These are phyloP conservation scores for Kernera saxatilis DNA, from an alignment of 345 rosid genomes.

Conservation along the genomic window DNA sequence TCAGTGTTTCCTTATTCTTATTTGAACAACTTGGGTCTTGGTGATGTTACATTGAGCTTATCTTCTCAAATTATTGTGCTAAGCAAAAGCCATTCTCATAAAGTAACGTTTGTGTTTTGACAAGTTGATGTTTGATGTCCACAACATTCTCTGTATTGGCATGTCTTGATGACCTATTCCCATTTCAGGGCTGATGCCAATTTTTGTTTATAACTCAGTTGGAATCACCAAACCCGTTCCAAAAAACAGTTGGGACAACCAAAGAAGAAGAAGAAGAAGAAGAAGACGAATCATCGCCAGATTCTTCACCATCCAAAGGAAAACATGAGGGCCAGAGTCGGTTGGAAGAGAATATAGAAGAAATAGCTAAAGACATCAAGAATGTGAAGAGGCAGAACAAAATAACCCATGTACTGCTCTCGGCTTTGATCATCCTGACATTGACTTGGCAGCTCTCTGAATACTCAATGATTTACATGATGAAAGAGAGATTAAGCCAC, in stretches of 20 bases:
- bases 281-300: slow-evolving; percentile 8
- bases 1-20: background rate
- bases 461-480: slow-evolving; percentile 50
- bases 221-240: slow-evolving; percentile 35
- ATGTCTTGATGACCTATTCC: background rate
- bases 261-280: slow-evolving; percentile 3
- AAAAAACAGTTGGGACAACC: background rate
- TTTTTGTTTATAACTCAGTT: slow-evolving; percentile 31
- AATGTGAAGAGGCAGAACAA: slow-evolving; percentile 61
- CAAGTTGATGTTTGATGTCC: background rate
- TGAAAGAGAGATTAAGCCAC: slow-evolving; percentile 53
- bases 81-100: background rate
- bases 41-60: background rate
- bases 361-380: slow-evolving; percentile 54
- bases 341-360: slow-evolving; percentile 31
- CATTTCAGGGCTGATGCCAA: background rate
- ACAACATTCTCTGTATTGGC: background rate
- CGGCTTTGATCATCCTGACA: slow-evolving; percentile 59
- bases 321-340: background rate
- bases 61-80: background rate
- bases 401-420: slow-evolving; percentile 63
- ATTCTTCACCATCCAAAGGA: slow-evolving; percentile 4
- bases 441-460: slow-evolving; percentile 77
- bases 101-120: background rate
- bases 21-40: background rate